A percentile compares a stretch with the other conserved stretches of the same genome.
Evolutionary conservation across 2,329 filamentous ascomycete genomes (phyloP).

Genomic region (Aspergillus neoniger): DNA sequence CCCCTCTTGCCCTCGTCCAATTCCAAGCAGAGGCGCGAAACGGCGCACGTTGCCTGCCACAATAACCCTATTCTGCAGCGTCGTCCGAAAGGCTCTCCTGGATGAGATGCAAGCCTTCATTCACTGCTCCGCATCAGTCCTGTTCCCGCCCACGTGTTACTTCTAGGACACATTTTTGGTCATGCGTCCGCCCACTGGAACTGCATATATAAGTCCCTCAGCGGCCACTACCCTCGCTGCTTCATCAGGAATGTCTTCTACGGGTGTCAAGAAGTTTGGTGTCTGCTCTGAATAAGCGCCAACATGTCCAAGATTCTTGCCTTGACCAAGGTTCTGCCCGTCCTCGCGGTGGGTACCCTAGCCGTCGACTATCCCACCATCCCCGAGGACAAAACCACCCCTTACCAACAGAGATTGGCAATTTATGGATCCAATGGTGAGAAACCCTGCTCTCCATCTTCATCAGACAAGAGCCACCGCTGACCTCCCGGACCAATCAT

Average conservation of each 20-base stretch:
- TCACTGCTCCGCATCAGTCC: background rate
- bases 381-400: constrained; percentile 55
- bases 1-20: background rate
- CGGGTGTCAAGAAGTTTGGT: background rate
- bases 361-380: constrained; percentile 47
- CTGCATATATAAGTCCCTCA: background rate
- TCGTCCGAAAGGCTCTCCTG: background rate
- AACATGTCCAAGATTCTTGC: background rate
- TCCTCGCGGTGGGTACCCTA: constrained; percentile 27
- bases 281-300: background rate
- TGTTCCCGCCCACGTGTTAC: background rate
- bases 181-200: background rate
- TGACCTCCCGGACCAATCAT: background rate
- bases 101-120: background rate
- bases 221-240: too few species aligned
- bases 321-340: constrained; percentile 27
- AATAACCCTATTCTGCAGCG: background rate
- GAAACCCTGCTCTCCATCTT: constrained; percentile 12
- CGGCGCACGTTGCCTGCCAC: constrained; percentile 1
- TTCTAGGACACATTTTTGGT: background rate
- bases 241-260: too few species aligned
- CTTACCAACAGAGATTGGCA: constrained; percentile 57
- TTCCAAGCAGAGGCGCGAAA: background rate
- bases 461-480: too few species aligned
- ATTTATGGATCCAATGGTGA: constrained; percentile 53